Percentiles rank a stretch among this genome's conserved stretches.
Conservation (phyloP, 495 filamentous ascomycete species). For the Aspergillus taichungensis region DNA sequence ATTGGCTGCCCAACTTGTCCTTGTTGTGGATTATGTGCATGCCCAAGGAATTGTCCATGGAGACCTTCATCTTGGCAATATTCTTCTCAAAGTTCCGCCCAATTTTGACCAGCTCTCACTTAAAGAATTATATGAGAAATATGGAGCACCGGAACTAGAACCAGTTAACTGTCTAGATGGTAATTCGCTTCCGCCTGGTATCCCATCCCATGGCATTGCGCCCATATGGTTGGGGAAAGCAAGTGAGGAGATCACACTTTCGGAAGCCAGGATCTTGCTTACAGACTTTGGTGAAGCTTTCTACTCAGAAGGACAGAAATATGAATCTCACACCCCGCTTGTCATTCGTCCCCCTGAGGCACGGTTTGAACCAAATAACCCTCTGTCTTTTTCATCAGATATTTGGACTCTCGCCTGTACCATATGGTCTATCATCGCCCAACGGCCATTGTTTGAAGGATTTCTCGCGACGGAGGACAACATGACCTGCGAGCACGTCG, state of each 20-base stretch:
- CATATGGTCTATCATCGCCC: constrained; percentile 20
- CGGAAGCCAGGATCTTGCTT: constrained; percentile 25
- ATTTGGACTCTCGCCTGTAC: constrained; percentile 31
- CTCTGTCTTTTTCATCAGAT: constrained; percentile 26
- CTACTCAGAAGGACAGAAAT: constrained; percentile 17
- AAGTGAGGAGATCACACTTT: constrained; percentile 15
- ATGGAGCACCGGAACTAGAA: constrained; percentile 15
- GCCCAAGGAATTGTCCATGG: constrained; percentile 22
- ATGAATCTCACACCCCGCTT: constrained; percentile 22
- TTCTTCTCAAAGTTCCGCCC: constrained; percentile 13
- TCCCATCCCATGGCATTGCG: constrained; percentile 14
- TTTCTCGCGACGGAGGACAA: constrained; percentile 19
- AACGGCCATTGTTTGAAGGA: constrained; percentile 13
- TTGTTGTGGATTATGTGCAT: constrained; percentile 25
- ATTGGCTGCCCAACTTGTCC: constrained; percentile 27
- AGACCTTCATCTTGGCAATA: constrained; percentile 24
- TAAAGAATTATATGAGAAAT: constrained; percentile 18
- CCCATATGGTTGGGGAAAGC: constrained; percentile 23
- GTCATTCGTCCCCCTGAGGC: constrained; percentile 21
- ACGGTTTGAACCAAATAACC: constrained; percentile 18
- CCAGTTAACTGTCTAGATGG: constrained; percentile 16
- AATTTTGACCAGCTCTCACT: constrained; percentile 12
- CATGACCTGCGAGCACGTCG: constrained; percentile 29
- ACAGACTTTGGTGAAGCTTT: constrained; percentile 33
- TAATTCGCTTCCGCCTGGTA: constrained; percentile 13